Evolutionary conservation across 805 yeast genomes (phyloP), one percentile per base, ranked within the genome.

Genomic region (Candida easanensis): DNA sequence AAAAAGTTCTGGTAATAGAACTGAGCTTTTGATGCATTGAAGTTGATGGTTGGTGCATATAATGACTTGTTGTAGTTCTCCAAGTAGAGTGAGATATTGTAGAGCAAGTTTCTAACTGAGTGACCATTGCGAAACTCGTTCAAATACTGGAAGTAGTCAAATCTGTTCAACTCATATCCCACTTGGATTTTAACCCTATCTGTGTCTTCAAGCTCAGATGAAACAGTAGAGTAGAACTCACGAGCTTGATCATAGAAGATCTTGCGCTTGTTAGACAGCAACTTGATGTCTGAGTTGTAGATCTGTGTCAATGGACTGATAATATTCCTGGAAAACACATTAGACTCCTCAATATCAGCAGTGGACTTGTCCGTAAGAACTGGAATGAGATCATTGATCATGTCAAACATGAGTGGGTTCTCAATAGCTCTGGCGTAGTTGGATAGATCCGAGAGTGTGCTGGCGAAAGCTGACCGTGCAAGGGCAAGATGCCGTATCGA

Each of bases 101-200:
- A 27, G 2, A 52, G 35, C 26, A 54, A 19, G 25, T 42, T 44
- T 28, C 62, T 45, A 13, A 56, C 42, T 3, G 47, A 30, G n/a
- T 44, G 32, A 3, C 64, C 64, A 31, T 56, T 52, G 31, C 46
- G 49, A 33, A 52, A 53, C 20, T 49, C 56, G 38, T 52, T 67
- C 38, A 76, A 53, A 32, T 64, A 66, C 48, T 69, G 70, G 52
- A 69, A 61, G 54, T 76, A 76, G 39, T 73, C 76, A 41, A 71
- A 65, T 44, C 76, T 69, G 11, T 68, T 61, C 1, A 71, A 51
- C 45, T 74, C 78, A 51, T 70, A 74, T 0, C 49, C 38, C 6
- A 44, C 28, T 48, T 39, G 70, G 63, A 22, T 70, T 52, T 46
- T 68, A 67, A 18, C 46, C 41, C 16, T 71, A 49, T 18, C 65